Percentiles rank a stretch among this genome's conserved stretches.
Evolutionary conservation across 768 basidiomycete genomes (phyloP).

Genomic region (Pleurotus cornucopiae): DNA sequence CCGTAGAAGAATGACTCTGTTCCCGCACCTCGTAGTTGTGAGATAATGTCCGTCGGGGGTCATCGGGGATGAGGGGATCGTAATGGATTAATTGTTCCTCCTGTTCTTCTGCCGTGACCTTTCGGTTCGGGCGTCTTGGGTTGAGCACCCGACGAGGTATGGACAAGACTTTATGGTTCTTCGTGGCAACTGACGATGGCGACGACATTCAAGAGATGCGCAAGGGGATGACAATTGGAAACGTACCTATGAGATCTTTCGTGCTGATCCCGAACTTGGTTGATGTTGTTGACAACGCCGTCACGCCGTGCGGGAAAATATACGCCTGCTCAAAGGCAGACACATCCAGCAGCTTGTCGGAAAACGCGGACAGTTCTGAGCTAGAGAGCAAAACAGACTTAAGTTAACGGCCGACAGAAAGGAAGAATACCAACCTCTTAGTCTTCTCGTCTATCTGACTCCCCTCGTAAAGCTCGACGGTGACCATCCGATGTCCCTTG

Average conservation of each 20-base stretch:
- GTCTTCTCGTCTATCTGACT: constrained; percentile 60
- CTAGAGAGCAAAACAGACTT: constrained; percentile 18
- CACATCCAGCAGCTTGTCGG: constrained; percentile 47
- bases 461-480: constrained; percentile 89
- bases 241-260: constrained; percentile 82
- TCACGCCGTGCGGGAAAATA: constrained; percentile 64
- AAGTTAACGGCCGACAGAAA: constrained; percentile 1
- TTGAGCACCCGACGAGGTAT: constrained; percentile 74
- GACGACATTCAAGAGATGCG: background rate
- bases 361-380: constrained; percentile 41
- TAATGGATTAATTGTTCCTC: constrained; percentile 88
- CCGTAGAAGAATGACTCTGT: background rate
- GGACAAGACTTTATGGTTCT: constrained; percentile 67
- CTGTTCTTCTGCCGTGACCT: constrained; percentile 70
- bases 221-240: background rate
- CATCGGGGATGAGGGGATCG: constrained; percentile 73
- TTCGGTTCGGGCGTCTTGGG: constrained; percentile 75
- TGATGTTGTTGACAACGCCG: constrained; percentile 66
- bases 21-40: constrained; percentile 39
- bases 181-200: constrained; percentile 61
- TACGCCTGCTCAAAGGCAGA: constrained; percentile 67
- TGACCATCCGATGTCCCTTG: constrained; percentile 72
- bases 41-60: constrained; percentile 51
- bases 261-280: constrained; percentile 87
- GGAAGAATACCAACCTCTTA: constrained; percentile 48